Evolutionary conservation across 2,329 filamentous ascomycete species (phyloP), one percentile per base, ranked within the genome.

Genomic region (Aspergillus viridinutans): DNA sequence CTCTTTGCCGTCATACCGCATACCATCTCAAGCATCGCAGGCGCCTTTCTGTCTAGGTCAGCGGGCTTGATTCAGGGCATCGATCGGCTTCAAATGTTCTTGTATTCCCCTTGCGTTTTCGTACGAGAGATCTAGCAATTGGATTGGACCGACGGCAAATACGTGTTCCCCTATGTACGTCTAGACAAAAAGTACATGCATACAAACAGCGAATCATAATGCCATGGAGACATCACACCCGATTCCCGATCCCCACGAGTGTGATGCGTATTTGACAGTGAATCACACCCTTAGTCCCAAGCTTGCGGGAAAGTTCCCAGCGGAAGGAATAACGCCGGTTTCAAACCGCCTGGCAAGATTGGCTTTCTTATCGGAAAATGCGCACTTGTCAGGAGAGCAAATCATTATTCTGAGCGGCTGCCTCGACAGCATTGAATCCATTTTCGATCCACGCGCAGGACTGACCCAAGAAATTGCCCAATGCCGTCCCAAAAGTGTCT

Each of bases 381-480:
- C 57, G n/a, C 54, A 56, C 28, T 56, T 72, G 2, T 62, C 67
- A 40, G 63, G 67, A 60, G 57, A 59, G n/a, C 66, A 69, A 17
- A 61, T 71, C 14, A 64, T 63, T 12, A 61, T 64, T 14, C 65
- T 77, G 10, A 69, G 75, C 47, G 62, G 65, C 20, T 69, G 74
- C 51, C 69, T 78, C 25, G 72, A 76, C 47, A 68, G 65, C 45
- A 71, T 78, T 29, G 76, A 78, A 53, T 54, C 59, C 5, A 59
- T 70, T 26, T 58, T 71, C 5, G 65, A 72, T 49, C 64, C 65
- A 14, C 63, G 61, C 4, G 60, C 61, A 7, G 58, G 59, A 26
- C 40, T 67, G 4, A 64, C 62, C 5, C 58, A 52, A 8, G 66
- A 65, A 43, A 58, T 65, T 47, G 52, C 56, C n/a, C 60, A 60